These are phyloP conservation scores for Hyaloscypha finlandica DNA, from an alignment of 495 filamentous ascomycete genomes.

Conservation along the genomic window DNA sequence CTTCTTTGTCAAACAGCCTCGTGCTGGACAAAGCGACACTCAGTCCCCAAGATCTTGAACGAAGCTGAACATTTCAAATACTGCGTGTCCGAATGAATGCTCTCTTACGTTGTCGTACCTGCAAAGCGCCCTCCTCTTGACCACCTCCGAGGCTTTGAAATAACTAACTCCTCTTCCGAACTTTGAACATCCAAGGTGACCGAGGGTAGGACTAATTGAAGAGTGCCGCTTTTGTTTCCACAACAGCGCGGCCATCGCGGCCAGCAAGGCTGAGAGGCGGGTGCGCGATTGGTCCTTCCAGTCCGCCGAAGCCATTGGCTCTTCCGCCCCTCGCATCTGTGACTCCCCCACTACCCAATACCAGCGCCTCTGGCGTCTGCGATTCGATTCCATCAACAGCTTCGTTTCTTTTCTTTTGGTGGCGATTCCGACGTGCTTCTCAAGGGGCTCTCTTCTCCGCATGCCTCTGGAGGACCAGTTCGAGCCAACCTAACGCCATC, in stretches of 20 bases:
- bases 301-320: not conserved
- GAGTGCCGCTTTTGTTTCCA: not conserved
- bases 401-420: constrained; percentile 3
- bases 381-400: constrained; percentile 13
- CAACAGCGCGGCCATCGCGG: not conserved
- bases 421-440: not conserved
- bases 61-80: not conserved
- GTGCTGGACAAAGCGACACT: not conserved
- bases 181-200: no score
- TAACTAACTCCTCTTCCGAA: no score
- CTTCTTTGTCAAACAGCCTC: not conserved
- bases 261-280: not conserved
- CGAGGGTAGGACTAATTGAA: no score
- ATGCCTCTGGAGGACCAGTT: not conserved
- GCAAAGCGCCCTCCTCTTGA: no score
- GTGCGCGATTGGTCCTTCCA: not conserved
- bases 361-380: constrained; percentile 32
- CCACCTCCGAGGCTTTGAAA: no score
- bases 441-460: not conserved
- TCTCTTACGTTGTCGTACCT: no score
- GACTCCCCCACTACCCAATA: constrained; percentile 6
- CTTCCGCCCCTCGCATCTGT: not conserved
- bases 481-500: not conserved
- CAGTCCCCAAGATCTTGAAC: not conserved
- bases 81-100: no score